Evolutionary conservation across 148 eudicot species (phyloP), one percentile per base, ranked within the genome.

Genomic region (Chenopodium suecicum): DNA sequence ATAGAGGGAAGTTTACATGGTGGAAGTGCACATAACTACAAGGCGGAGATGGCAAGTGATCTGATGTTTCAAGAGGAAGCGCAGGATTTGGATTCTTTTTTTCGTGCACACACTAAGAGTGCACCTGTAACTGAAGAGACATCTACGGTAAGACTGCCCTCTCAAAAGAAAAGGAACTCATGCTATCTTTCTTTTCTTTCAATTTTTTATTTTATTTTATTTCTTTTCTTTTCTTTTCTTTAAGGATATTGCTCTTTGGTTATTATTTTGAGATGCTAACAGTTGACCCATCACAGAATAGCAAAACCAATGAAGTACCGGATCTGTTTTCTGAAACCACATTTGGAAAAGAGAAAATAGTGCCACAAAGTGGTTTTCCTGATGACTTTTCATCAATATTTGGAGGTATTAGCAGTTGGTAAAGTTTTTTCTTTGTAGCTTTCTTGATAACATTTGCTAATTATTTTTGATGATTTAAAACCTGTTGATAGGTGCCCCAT

Each of bases 331-430:
- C 85, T 52, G 83, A 70, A 72, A 71, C 83, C 37, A 22, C 83
- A 74, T 81, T 83, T 69, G 69, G 70, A 72, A 77, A 47, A 44
- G 86, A 85, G 76, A 87, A 88, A 80, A 85, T 85, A 58, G 60
- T 83, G 62, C 71, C 91, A 23, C 52, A 70, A 19, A 56, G 83
- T 52, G 86, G 79, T 83, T 56, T 50, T 73, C 83, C 74, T 76
- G 87, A 91, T 86, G 97, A 91, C 77, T 91, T 92, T 32, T 71
- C 90, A 54, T 83, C 81, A 12, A 70, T 94, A 46, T 89, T 92
- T 84, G 97, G 86, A 91, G 98, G 98, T 92, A 87, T 71, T 64
- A 13, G 60, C 23, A 22, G 44, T 44, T 75, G 37, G 4, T 22
- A 16, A 20, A 20, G 19, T 81, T 76, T 5, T 76, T 50, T 50